phyloP scores from a whole-genome alignment of 2,329 filamentous ascomycete genomes.

The Colletotrichum phormii region DNA sequence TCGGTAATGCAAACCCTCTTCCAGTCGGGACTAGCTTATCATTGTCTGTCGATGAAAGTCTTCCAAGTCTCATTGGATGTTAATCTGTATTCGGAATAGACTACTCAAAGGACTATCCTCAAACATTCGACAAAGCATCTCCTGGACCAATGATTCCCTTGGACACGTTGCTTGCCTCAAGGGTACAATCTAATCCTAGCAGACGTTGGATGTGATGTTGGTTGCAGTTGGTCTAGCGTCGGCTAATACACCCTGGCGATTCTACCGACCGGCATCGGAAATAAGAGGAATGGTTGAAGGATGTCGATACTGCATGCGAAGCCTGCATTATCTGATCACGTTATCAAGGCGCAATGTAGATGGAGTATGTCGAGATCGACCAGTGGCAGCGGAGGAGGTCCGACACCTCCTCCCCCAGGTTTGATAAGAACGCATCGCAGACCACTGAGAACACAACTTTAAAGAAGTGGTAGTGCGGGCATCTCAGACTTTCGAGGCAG shows the following conservation, averaged over 20 bases:
- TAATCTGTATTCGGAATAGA: neutral
- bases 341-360: slow-evolving; percentile 30
- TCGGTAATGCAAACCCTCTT: slow-evolving; percentile 10
- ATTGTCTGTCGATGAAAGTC: neutral
- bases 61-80: neutral
- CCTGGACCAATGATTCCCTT: neutral
- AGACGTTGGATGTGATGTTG: neutral
- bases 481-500: neutral
- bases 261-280: neutral
- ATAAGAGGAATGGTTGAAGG: neutral
- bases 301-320: neutral
- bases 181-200: neutral
- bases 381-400: slow-evolving; percentile 3
- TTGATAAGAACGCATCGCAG: neutral
- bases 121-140: neutral
- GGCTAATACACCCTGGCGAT: neutral
- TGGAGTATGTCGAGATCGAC: slow-evolving; percentile 25
- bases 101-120: neutral
- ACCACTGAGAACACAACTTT: neutral
- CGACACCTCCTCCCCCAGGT: neutral
- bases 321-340: slow-evolving; percentile 23
- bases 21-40: slow-evolving; percentile 6
- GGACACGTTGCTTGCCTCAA: neutral
- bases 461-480: neutral
- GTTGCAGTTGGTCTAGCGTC: neutral